A percentile compares a stretch with the other conserved stretches of the same genome.
phyloP scores from a whole-genome alignment of 2,329 filamentous ascomycete genomes.

The Fusarium tjaetaba region DNA sequence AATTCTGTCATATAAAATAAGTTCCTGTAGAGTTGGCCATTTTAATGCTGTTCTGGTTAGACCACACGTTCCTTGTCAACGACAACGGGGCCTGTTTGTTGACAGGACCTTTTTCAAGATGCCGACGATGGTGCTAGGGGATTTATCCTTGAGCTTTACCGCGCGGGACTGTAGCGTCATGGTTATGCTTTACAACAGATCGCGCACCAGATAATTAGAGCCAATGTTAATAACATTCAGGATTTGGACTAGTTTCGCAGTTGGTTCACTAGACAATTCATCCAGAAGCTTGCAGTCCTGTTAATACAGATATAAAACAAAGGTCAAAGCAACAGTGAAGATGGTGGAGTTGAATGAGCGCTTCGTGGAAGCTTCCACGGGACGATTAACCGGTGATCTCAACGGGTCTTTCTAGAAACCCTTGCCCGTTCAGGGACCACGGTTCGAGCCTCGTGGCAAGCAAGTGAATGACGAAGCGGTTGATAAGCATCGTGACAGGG shows the following conservation, averaged over 20 bases:
- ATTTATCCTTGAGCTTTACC: slow-evolving; percentile 4
- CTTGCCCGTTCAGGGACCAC: slow-evolving; percentile 15
- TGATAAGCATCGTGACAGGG: slow-evolving; percentile 33
- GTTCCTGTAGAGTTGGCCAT: background rate
- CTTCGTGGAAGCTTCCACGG: slow-evolving; percentile 26
- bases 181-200: background rate
- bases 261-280: background rate
- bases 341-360: background rate
- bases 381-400: slow-evolving; percentile 24
- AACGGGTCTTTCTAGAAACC: slow-evolving; percentile 9
- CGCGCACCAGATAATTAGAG: background rate
- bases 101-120: background rate
- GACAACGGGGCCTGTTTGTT: background rate
- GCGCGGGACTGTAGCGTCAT: slow-evolving; percentile 7
- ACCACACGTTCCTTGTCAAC: background rate
- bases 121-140: background rate
- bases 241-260: background rate
- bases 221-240: background rate
- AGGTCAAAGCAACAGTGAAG: background rate
- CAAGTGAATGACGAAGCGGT: slow-evolving; percentile 33
- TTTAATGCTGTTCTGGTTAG: background rate
- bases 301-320: background rate
- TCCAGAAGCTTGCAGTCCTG: background rate
- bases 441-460: slow-evolving; percentile 11
- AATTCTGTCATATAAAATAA: slow-evolving; percentile 12